A percentile compares a stretch with the other conserved stretches of the same genome.
These are phyloP conservation scores for Lipomyces yamanashiensis DNA, from an alignment of 805 yeast species.

Conservation along the genomic window DNA sequence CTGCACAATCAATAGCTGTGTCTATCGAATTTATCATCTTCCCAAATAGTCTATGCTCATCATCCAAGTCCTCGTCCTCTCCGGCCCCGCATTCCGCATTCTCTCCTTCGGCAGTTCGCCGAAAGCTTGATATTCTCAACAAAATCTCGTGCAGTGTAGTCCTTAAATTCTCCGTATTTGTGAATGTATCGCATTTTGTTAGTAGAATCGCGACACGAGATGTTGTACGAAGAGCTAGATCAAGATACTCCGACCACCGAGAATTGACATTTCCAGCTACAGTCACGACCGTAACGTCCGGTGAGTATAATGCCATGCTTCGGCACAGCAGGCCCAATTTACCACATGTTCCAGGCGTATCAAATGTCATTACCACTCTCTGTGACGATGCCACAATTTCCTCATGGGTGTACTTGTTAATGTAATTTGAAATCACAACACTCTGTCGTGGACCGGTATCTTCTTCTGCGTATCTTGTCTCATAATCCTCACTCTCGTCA, in stretches of 20 bases:
- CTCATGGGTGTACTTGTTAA: slow-evolving; percentile 30
- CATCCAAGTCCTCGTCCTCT: neutral
- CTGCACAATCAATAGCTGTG: slow-evolving; percentile 28
- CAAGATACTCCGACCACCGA: slow-evolving; percentile 32
- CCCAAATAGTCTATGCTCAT: slow-evolving; percentile 18
- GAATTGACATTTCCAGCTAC: slow-evolving; percentile 13
- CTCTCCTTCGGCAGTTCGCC: neutral
- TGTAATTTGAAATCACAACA: slow-evolving; percentile 22
- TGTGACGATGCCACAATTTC: slow-evolving; percentile 29
- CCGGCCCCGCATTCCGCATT: neutral
- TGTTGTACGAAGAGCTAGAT: slow-evolving; percentile 20
- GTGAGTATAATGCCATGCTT: slow-evolving; percentile 24
- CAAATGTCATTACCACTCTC: slow-evolving; percentile 33
- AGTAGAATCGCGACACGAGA: slow-evolving; percentile 28
- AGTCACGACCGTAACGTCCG: slow-evolving; percentile 30
- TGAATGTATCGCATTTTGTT: slow-evolving; percentile 30
- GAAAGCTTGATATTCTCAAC: slow-evolving; percentile 18
- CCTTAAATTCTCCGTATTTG: slow-evolving; percentile 20
- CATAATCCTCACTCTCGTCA: neutral
- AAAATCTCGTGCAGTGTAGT: slow-evolving; percentile 22
- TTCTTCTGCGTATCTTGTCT: neutral
- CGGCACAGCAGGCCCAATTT: slow-evolving; percentile 29
- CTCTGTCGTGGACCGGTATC: neutral
- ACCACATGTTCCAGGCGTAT: slow-evolving; percentile 30
- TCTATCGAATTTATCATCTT: slow-evolving; percentile 31